A percentile compares a stretch with the other conserved stretches of the same genome.
Conservation (phyloP, 2,329 filamentous ascomycete species). For the Fusarium clavum region DNA sequence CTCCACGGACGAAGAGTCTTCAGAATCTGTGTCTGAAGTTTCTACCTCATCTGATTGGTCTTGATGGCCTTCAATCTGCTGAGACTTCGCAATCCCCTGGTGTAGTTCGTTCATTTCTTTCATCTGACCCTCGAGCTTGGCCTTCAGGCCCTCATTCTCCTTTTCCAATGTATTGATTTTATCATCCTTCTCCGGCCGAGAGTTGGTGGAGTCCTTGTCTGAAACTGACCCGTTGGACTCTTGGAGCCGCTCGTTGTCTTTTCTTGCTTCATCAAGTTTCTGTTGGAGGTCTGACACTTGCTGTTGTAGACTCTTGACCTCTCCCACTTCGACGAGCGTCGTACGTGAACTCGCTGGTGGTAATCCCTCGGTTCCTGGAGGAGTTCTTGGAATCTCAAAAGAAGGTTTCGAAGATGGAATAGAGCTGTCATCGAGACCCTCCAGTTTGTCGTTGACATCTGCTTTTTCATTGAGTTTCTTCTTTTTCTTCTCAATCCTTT, state of each 20-base stretch:
- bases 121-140: not conserved
- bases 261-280: not conserved
- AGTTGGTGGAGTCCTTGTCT: not conserved
- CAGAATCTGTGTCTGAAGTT: not conserved
- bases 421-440: not conserved
- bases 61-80: not conserved
- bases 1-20: not conserved
- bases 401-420: not conserved
- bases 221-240: not conserved
- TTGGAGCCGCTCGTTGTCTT: not conserved
- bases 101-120: not conserved
- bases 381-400: not conserved
- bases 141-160: not conserved
- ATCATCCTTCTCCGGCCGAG: not conserved
- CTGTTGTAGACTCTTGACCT: not conserved
- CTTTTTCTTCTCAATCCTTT: not conserved
- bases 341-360: not conserved
- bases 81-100: not conserved
- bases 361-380: not conserved
- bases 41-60: not conserved
- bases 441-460: not conserved
- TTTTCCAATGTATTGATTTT: not conserved
- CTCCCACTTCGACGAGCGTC: not conserved
- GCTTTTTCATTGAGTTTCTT: not conserved
- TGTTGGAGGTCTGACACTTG: not conserved